A percentile compares a stretch with the other conserved stretches of the same genome.
These are phyloP conservation scores for Sphagnurus paluster DNA, from an alignment of 1,284 basidiomycete genomes.

Conservation along the genomic window DNA sequence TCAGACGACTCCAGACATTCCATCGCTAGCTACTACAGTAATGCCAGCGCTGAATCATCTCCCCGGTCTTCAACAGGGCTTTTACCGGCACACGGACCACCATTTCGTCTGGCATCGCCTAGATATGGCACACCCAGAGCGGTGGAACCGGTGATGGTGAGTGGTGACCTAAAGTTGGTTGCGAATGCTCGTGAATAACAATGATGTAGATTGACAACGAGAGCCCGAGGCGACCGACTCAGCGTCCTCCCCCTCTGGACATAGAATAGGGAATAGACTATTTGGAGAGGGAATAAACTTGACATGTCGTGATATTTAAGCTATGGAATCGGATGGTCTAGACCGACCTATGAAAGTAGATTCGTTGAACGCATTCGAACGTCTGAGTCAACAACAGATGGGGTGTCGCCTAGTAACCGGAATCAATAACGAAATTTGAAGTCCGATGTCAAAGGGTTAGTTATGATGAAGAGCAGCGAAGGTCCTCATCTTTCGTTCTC, in stretches of 20 bases:
- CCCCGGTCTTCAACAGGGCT: constrained; percentile 24
- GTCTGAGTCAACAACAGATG: no score
- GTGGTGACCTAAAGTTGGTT: constrained; percentile 4
- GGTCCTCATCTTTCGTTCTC: constrained; percentile 25
- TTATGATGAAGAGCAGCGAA: neutral
- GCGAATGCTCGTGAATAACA: constrained; percentile 9
- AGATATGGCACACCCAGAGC: constrained; percentile 17
- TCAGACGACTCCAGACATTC: constrained; percentile 27
- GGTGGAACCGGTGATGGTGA: constrained; percentile 11
- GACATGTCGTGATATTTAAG: no score
- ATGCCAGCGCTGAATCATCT: constrained; percentile 17
- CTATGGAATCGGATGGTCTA: neutral
- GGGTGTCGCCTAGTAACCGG: constrained; percentile 19
- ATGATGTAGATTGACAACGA: constrained; percentile 19
- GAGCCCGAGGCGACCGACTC: constrained; percentile 29
- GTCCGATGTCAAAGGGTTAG: constrained; percentile 20
- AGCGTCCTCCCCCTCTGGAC: constrained; percentile 29
- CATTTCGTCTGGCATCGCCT: constrained; percentile 16
- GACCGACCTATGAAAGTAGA: no score
- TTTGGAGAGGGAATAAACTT: neutral
- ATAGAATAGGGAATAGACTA: constrained; percentile 9
- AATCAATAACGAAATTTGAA: constrained; percentile 21
- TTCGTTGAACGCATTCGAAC: no score
- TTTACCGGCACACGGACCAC: constrained; percentile 21
- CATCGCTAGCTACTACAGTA: constrained; percentile 35